Percentiles rank a stretch among this genome's conserved stretches.
phyloP scores from a whole-genome alignment of 371 early-diverging fungal species.

The Mucor racemosus region DNA sequence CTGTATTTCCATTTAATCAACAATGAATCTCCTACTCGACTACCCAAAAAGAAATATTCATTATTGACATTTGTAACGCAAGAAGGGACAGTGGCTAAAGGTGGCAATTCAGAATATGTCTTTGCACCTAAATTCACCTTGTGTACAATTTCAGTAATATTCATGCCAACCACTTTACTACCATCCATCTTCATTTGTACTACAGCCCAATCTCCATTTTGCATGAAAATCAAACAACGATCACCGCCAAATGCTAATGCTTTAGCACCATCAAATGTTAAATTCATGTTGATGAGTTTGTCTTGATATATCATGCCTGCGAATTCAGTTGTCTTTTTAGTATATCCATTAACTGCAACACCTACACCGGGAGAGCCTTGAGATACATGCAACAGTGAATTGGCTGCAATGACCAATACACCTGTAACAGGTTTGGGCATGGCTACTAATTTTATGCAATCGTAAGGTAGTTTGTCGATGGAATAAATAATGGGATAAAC shows the following conservation, averaged over 20 bases:
- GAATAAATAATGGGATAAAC: conserved; percentile 82
- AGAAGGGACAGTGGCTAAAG: conserved; percentile 51
- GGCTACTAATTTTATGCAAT: conserved; percentile 71
- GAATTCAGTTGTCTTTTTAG: conserved; percentile 56
- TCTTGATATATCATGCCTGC: conserved; percentile 53
- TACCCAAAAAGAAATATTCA: conserved; percentile 82
- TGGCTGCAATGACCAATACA: conserved; percentile 78
- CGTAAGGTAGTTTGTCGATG: conserved; percentile 82
- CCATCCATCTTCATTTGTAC: conserved; percentile 76
- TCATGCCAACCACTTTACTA: conserved; percentile 55
- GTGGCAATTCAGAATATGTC: not conserved
- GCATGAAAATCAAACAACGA: conserved; percentile 60
- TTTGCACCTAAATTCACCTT: not conserved
- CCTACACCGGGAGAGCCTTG: conserved; percentile 84
- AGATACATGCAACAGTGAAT: conserved; percentile 84
- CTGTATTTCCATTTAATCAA: conserved; percentile 68
- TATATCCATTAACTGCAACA: conserved; percentile 75
- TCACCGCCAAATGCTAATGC: conserved; percentile 58
- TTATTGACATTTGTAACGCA: conserved; percentile 63
- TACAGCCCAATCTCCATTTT: conserved; percentile 73
- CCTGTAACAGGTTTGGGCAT: conserved; percentile 91
- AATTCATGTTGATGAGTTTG: conserved; percentile 27
- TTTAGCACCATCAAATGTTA: conserved; percentile 62
- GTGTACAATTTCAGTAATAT: conserved; percentile 35
- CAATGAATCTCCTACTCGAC: conserved; percentile 79